Conservation (phyloP, 2,329 filamentous ascomycete genomes). For the Aphanoascus verrucosus region DNA sequence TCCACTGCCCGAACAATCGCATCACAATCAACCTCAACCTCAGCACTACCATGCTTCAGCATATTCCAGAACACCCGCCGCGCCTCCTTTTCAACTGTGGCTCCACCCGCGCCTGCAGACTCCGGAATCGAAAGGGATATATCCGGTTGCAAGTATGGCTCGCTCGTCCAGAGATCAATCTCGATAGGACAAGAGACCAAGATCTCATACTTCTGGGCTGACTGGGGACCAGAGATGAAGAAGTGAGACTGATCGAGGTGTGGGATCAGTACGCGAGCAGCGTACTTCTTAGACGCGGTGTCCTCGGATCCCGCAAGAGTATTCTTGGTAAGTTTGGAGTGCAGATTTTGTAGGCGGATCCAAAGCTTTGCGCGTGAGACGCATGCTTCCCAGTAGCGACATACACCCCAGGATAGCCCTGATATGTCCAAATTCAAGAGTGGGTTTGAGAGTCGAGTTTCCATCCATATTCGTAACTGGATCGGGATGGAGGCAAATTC, state of each 20-base stretch:
- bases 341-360: conserved; percentile 17
- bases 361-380: conserved; percentile 31
- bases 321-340: background rate
- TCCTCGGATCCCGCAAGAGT: background rate
- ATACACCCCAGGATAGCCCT: conserved; percentile 34
- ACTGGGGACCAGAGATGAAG: conserved; percentile 26
- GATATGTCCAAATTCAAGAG: conserved; percentile 31
- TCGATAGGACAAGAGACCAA: conserved; percentile 28
- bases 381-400: conserved; percentile 33
- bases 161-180: conserved; percentile 33
- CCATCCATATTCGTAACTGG: conserved; percentile 27
- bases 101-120: background rate
- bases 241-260: conserved; percentile 26
- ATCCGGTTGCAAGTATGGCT: conserved; percentile 29
- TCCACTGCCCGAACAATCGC: conserved; percentile 28
- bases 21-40: conserved; percentile 20
- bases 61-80: conserved; percentile 32
- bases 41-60: conserved; percentile 20
- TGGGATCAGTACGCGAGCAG: conserved; percentile 24
- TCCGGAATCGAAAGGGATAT: conserved; percentile 24
- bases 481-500: conserved; percentile 18
- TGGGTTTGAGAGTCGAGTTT: conserved; percentile 26
- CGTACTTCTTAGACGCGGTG: conserved; percentile 12
- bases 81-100: conserved; percentile 26
- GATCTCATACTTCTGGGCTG: conserved; percentile 17